phyloP scores from a whole-genome alignment of 1,139 yeast genomes.

The Torulaspora pretoriensis region DNA sequence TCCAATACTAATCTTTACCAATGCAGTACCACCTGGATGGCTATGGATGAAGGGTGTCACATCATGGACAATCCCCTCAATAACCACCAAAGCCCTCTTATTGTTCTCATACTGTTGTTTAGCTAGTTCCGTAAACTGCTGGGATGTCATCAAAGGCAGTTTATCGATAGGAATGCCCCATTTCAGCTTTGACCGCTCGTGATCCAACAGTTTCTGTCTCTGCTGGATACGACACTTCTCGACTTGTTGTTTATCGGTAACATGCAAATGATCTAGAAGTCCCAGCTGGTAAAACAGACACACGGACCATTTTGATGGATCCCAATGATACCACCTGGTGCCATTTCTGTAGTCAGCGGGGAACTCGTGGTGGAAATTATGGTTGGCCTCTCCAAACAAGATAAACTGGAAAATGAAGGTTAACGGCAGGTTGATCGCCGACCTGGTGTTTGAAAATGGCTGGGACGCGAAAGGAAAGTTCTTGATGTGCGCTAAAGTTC shows the following conservation, averaged over 20 bases:
- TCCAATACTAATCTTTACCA: conserved; percentile 60
- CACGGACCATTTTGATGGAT: conserved; percentile 65
- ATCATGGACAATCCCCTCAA: conserved; percentile 63
- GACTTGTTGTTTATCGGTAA: conserved; percentile 47
- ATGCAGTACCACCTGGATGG: conserved; percentile 67
- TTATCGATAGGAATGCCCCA: conserved; percentile 78
- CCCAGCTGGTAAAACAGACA: conserved; percentile 42
- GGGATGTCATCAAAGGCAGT: conserved; percentile 51
- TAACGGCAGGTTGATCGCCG: conserved; percentile 43
- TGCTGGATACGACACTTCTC: conserved; percentile 59
- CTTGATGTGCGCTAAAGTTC: conserved; percentile 56
- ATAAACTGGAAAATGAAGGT: conserved; percentile 46
- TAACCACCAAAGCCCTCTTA: conserved; percentile 42
- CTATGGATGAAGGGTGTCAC: conserved; percentile 68
- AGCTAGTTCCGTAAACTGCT: conserved; percentile 47
- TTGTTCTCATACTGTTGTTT: conserved; percentile 32
- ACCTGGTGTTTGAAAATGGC: conserved; percentile 61
- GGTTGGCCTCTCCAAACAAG: conserved; percentile 64
- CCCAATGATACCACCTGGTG: conserved; percentile 49
- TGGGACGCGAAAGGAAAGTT: conserved; percentile 36
- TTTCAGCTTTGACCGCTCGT: conserved; percentile 56
- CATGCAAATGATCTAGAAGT: conserved; percentile 39
- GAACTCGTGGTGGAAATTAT: conserved; percentile 71
- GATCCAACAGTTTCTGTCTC: conserved; percentile 57
- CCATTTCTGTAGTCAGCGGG: conserved; percentile 64